Percentiles rank a stretch among this genome's conserved stretches.
Conservation (phyloP, 2,329 filamentous ascomycete species). For the Trichoderma lentiforme region DNA sequence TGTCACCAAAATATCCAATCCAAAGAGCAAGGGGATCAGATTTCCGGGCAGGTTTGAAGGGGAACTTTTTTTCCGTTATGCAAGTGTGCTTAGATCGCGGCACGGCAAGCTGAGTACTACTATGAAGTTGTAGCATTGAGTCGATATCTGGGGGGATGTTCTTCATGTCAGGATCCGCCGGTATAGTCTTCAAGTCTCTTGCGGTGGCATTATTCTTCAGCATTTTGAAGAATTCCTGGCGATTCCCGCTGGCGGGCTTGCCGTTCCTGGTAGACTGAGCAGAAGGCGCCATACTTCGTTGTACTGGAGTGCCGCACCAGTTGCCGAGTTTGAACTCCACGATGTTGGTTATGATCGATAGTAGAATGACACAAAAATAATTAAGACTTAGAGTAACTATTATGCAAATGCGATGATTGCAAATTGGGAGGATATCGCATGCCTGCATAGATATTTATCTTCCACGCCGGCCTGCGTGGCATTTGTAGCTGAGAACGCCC, state of each 20-base stretch:
- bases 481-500: neutral
- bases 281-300: neutral
- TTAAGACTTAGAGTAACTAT: no score
- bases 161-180: neutral
- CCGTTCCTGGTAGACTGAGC: neutral
- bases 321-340: neutral
- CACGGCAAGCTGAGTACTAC: neutral
- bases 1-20: neutral
- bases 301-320: neutral
- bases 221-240: neutral
- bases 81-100: neutral
- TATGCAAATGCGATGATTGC: neutral
- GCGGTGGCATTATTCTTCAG: neutral
- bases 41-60: neutral
- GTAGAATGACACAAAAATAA: no score
- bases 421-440: neutral
- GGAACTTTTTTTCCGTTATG: neutral
- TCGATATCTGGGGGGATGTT: neutral
- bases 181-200: neutral
- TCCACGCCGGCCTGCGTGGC: neutral
- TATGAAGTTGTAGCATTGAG: neutral
- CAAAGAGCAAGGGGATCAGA: neutral
- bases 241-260: neutral
- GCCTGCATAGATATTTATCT: neutral
- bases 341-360: neutral